phyloP scores from a whole-genome alignment of 371 early-diverging fungal genomes.

The Parasitella parasitica region DNA sequence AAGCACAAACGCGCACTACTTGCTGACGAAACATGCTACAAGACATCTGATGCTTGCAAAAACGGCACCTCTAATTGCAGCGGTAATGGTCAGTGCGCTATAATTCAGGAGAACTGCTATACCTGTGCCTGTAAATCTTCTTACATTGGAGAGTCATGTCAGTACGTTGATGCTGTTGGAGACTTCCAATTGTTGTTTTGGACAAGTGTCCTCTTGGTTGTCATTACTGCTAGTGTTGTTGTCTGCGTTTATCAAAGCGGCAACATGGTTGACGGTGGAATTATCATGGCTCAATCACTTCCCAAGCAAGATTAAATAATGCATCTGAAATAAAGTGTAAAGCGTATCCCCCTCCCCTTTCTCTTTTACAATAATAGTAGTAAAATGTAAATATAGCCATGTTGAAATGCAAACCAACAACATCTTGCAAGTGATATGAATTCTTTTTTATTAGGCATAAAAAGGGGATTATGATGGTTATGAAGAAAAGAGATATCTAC shows the following conservation, averaged over 20 bases:
- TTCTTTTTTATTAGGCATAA: not conserved
- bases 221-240: conserved; percentile 40
- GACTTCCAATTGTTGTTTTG: conserved; percentile 53
- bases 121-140: conserved; percentile 36
- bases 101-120: conserved; percentile 28
- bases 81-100: conserved; percentile 36
- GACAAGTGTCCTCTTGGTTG: conserved; percentile 41
- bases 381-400: not conserved
- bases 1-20: conserved; percentile 4
- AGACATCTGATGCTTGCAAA: conserved; percentile 22
- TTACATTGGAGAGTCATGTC: conserved; percentile 36
- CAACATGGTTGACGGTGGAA: conserved; percentile 30
- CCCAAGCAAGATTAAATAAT: conserved; percentile 49
- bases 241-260: conserved; percentile 44
- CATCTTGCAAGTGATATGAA: not conserved
- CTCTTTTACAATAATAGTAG: not conserved
- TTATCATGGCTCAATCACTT: conserved; percentile 36
- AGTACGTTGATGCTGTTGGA: conserved; percentile 34
- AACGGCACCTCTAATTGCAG: conserved; percentile 35
- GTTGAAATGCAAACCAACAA: not conserved
- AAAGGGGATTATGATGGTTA: not conserved
- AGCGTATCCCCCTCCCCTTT: not conserved
- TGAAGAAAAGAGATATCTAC: not conserved
- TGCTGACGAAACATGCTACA: conserved; percentile 23
- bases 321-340: not conserved